A percentile compares a stretch with the other conserved stretches of the same genome.
phyloP scores from a whole-genome alignment of 2,329 filamentous ascomycete genomes.

The Calonectria naviculata region DNA sequence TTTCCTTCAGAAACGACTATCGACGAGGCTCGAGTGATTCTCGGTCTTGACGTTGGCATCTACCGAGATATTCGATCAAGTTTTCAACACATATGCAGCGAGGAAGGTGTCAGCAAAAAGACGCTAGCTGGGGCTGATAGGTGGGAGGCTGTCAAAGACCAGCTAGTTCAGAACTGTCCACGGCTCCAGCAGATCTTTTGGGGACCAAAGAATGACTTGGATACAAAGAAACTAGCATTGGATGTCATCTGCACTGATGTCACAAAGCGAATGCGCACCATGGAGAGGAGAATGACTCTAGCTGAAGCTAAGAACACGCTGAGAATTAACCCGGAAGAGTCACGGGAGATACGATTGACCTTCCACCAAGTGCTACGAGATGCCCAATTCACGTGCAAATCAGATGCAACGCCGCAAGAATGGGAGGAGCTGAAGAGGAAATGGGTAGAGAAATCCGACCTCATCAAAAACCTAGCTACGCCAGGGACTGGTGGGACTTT shows the following conservation, averaged over 20 bases:
- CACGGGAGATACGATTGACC: conserved; percentile 70
- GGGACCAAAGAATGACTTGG: conserved; percentile 65
- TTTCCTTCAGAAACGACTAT: conserved; percentile 88
- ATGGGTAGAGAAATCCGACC: conserved; percentile 71
- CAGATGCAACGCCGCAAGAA: conserved; percentile 76
- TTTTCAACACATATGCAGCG: conserved; percentile 78
- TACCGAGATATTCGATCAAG: conserved; percentile 74
- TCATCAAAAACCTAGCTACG: conserved; percentile 65
- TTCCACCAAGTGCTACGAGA: conserved; percentile 75
- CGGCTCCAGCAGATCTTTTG: conserved; percentile 74
- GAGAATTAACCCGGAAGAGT: conserved; percentile 55
- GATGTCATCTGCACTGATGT: conserved; percentile 86
- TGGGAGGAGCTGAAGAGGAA: conserved; percentile 77
- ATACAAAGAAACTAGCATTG: conserved; percentile 74
- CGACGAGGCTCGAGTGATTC: conserved; percentile 78
- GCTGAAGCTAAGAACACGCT: conserved; percentile 76
- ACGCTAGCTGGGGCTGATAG: conserved; percentile 77
- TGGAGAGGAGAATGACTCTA: conserved; percentile 75
- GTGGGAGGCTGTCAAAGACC: conserved; percentile 79
- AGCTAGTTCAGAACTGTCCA: conserved; percentile 71
- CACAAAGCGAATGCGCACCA: conserved; percentile 79
- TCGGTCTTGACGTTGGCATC: conserved; percentile 70
- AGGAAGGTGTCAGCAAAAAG: conserved; percentile 78
- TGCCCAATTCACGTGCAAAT: conserved; percentile 77
- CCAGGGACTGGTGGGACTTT: conserved; percentile 64